Evolutionary conservation across 495 filamentous ascomycete genomes (phyloP).

Genomic region (Chaetomidium leptoderma): DNA sequence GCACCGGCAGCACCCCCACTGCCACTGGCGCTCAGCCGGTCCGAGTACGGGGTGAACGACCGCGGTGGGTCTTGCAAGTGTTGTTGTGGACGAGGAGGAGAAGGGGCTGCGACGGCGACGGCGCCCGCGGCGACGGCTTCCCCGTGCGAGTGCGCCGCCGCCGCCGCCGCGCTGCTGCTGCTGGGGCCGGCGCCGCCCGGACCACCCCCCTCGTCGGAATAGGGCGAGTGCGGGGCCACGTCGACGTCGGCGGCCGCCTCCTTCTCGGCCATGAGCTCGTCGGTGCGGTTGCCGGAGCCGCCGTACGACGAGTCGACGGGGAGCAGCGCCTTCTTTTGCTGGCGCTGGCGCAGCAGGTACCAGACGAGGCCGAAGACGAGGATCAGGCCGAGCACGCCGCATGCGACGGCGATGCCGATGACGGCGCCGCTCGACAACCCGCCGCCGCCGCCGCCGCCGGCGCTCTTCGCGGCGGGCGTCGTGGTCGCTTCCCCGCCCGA

Average conservation of each 20-base stretch:
- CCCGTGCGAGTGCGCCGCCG: slow-evolving; percentile 2
- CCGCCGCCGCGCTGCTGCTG: no score
- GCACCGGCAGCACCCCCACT: background rate
- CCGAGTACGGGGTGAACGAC: slow-evolving; percentile 39
- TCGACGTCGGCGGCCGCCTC: slow-evolving; percentile 33
- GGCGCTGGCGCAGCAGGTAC: slow-evolving; percentile 35
- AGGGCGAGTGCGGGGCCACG: slow-evolving; percentile 35
- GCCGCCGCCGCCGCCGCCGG: background rate
- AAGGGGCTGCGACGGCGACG: background rate
- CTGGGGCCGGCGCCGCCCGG: slow-evolving; percentile 4
- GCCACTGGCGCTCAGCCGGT: slow-evolving; percentile 22
- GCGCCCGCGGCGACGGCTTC: slow-evolving; percentile 1
- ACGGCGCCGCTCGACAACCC: slow-evolving; percentile 37
- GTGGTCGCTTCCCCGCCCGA: background rate
- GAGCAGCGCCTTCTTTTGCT: slow-evolving; percentile 14
- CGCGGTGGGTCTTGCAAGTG: slow-evolving; percentile 18
- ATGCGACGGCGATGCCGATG: slow-evolving; percentile 43
- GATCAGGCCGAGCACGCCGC: slow-evolving; percentile 32
- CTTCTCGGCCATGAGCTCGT: slow-evolving; percentile 42
- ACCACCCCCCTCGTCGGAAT: slow-evolving; percentile 34
- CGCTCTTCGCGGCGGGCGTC: background rate
- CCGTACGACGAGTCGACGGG: slow-evolving; percentile 18
- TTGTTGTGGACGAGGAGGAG: slow-evolving; percentile 5
- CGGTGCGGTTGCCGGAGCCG: slow-evolving; percentile 23
- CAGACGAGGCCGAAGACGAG: slow-evolving; percentile 33